Percentiles rank a stretch among this genome's conserved stretches.
phyloP scores from a whole-genome alignment of 257 asterid species.

The Primulina huaijiensis region DNA sequence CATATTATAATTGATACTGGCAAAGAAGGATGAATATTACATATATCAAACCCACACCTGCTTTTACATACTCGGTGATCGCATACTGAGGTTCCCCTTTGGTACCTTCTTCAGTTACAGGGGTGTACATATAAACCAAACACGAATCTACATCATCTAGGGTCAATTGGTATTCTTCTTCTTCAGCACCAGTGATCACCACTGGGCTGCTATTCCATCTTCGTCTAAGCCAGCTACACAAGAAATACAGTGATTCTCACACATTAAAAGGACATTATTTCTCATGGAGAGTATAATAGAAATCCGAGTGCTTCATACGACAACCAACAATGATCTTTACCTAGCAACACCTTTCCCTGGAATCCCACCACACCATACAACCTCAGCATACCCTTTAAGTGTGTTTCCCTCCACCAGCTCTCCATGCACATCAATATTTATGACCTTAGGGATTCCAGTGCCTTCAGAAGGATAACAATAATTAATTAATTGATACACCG shows the following conservation, averaged over 20 bases:
- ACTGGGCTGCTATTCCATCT: constrained; percentile 90
- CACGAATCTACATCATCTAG: constrained; percentile 87
- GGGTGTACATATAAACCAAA: constrained; percentile 92
- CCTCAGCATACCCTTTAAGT: constrained; percentile 67
- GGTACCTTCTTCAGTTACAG: constrained; percentile 88
- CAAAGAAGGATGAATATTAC: constrained; percentile 14
- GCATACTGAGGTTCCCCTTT: constrained; percentile 99
- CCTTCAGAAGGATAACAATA: constrained; percentile 46
- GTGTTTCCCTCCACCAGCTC: constrained; percentile 85
- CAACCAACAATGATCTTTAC: constrained; percentile 39
- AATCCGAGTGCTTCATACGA: constrained; percentile 21
- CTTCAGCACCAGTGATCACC: constrained; percentile 87
- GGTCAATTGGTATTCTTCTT: constrained; percentile 69
- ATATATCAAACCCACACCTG: constrained; percentile 50
- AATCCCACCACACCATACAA: constrained; percentile 99
- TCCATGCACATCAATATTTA: constrained; percentile 77
- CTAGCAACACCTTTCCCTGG: constrained; percentile 95
- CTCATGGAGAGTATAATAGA: constrained; percentile 16
- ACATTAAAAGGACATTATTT: constrained; percentile 7
- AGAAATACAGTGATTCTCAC: constrained; percentile 21
- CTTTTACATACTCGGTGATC: constrained; percentile 86
- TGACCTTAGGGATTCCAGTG: constrained; percentile 84
- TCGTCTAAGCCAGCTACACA: constrained; percentile 83
- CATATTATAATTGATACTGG: background rate
- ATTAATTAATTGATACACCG: constrained; percentile 18